Conservation (phyloP, 176 grass and related monocot species). For the Ensete glaucum region DNA sequence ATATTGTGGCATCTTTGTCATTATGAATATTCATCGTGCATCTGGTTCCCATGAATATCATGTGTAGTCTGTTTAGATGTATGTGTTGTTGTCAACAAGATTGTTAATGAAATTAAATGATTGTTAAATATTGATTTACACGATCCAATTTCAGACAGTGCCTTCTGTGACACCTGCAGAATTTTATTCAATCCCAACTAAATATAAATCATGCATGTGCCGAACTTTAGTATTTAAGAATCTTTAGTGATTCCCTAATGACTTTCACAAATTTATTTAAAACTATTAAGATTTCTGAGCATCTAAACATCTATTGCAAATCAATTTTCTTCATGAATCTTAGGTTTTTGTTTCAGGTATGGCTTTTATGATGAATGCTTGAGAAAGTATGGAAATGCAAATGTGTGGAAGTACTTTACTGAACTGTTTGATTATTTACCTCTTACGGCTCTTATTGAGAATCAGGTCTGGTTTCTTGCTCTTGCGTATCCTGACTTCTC, state of each 20-base stretch:
- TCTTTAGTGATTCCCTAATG: neutral
- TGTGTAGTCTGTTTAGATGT: neutral
- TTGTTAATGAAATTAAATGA: neutral
- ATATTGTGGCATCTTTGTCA: neutral
- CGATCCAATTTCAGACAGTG: neutral
- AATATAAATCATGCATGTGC: too few species aligned
- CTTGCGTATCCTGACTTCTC: neutral
- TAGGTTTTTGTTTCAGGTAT: conserved; percentile 5
- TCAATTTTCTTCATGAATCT: neutral
- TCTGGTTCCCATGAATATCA: neutral
- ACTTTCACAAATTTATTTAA: neutral
- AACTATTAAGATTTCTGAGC: neutral
- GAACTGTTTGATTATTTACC: conserved; percentile 16
- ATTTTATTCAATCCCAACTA: too few species aligned
- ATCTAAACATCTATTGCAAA: neutral
- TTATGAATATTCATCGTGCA: neutral
- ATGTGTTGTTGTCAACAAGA: too few species aligned
- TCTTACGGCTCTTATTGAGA: conserved; percentile 18
- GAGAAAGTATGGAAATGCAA: conserved; percentile 20
- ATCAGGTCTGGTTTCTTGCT: conserved; percentile 1
- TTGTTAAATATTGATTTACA: neutral
- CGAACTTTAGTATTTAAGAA: neutral
- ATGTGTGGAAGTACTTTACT: conserved; percentile 16
- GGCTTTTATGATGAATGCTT: conserved; percentile 19
- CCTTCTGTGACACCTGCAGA: neutral